These are phyloP conservation scores for Nymphaea thermarum DNA, from an alignment of 164 flowering plant species.

Conservation along the genomic window DNA sequence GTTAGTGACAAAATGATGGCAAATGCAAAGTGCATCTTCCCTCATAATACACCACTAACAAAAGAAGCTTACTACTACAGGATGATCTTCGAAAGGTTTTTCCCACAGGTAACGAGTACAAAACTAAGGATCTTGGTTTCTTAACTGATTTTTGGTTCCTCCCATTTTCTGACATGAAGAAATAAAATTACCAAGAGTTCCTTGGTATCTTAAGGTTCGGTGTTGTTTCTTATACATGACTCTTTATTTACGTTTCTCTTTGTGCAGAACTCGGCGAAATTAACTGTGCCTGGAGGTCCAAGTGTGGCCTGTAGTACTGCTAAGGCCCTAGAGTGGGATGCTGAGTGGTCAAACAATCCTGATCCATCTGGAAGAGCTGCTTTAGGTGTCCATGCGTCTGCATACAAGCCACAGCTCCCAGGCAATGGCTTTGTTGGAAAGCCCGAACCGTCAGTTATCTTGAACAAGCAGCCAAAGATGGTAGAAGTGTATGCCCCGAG, in stretches of 20 bases:
- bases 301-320: slow-evolving; percentile 93
- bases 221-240: too few relatives aligned
- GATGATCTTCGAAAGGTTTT: slow-evolving; percentile 84
- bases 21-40: slow-evolving; percentile 60
- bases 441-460: slow-evolving; percentile 15
- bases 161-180: not conserved
- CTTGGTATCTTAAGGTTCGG: not conserved
- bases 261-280: slow-evolving; percentile 71
- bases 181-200: too few relatives aligned
- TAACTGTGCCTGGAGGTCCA: slow-evolving; percentile 89
- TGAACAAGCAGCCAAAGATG: slow-evolving; percentile 29
- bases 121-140: not conserved
- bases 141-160: not conserved
- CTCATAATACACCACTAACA: slow-evolving; percentile 71
- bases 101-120: slow-evolving; percentile 65
- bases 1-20: slow-evolving; percentile 83
- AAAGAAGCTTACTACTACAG: slow-evolving; percentile 92
- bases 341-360: slow-evolving; percentile 69
- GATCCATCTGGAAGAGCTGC: slow-evolving; percentile 98
- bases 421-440: slow-evolving; percentile 7
- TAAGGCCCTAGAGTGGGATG: slow-evolving; percentile 87
- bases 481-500: slow-evolving; percentile 29
- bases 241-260: not conserved
- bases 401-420: slow-evolving; percentile 30
- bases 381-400: slow-evolving; percentile 67